Conservation (phyloP, 2,329 filamentous ascomycete species). For the Xylariales sp. region DNA sequence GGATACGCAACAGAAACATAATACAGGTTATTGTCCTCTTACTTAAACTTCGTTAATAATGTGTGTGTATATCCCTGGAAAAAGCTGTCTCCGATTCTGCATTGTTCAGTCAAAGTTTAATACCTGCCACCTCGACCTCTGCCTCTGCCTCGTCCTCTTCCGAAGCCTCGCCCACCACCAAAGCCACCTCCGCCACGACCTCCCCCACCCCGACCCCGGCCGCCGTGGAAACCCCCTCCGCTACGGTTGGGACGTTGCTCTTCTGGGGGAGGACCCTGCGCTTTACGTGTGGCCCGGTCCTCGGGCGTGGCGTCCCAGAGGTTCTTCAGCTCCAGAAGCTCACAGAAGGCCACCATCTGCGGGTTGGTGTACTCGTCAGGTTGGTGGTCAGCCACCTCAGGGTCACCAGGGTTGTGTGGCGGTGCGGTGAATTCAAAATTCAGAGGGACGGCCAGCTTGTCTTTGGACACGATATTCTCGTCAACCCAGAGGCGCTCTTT, state of each 20-base stretch:
- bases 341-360: conserved; percentile 80
- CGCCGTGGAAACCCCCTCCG: conserved; percentile 13
- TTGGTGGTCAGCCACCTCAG: conserved; percentile 55
- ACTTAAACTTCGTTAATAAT: no score
- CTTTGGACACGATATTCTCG: conserved; percentile 61
- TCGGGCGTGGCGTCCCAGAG: conserved; percentile 68
- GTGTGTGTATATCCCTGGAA: no score
- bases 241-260: conserved; percentile 15
- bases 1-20: no score
- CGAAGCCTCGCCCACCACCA: conserved; percentile 29
- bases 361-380: conserved; percentile 82
- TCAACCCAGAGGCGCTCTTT: conserved; percentile 76
- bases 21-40: no score
- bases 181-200: conserved; percentile 26
- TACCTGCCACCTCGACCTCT: conserved; percentile 12
- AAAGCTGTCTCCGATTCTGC: no score
- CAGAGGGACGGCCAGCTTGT: conserved; percentile 64
- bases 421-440: conserved; percentile 79
- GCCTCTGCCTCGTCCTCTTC: conserved; percentile 22
- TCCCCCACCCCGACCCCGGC: conserved; percentile 24
- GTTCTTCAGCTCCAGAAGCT: conserved; percentile 72
- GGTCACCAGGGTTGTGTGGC: conserved; percentile 54
- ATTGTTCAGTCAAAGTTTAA: no score
- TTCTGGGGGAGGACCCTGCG: conserved; percentile 49
- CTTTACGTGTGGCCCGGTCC: conserved; percentile 58